phyloP scores from a whole-genome alignment of 768 basidiomycete genomes.

The Phanerochaete sordida region DNA sequence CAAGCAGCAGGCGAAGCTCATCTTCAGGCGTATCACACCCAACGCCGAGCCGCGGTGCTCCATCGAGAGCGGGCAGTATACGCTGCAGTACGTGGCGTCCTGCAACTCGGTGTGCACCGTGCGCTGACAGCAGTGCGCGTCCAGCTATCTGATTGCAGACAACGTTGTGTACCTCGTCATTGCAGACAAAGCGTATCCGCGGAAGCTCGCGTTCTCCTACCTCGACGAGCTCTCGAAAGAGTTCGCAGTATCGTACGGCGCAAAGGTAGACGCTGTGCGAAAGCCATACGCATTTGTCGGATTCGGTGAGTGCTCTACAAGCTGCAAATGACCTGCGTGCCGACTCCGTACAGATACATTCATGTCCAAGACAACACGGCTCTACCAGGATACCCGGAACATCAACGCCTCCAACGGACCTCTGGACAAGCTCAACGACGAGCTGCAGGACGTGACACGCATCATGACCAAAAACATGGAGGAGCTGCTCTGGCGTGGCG shows the following conservation, averaged over 20 bases:
- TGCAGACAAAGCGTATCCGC: slow-evolving; percentile 94
- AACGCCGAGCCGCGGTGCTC: slow-evolving; percentile 96
- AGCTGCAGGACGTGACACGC: slow-evolving; percentile 94
- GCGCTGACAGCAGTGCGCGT: not conserved
- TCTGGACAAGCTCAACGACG: slow-evolving; percentile 89
- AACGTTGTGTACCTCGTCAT: slow-evolving; percentile 95
- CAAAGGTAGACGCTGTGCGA: slow-evolving; percentile 86
- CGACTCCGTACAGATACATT: slow-evolving; percentile 74
- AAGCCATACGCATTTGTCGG: slow-evolving; percentile 99
- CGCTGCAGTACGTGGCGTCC: slow-evolving; percentile 75
- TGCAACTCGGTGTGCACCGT: not conserved
- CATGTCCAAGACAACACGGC: slow-evolving; percentile 94
- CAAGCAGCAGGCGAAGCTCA: slow-evolving; percentile 97
- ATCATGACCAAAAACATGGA: slow-evolving; percentile 99
- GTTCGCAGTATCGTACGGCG: slow-evolving; percentile 87
- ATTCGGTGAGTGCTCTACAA: slow-evolving; percentile 64
- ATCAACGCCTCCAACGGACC: slow-evolving; percentile 59
- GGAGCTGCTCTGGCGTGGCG: slow-evolving; percentile 96
- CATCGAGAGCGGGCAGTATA: slow-evolving; percentile 93
- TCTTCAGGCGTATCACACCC: slow-evolving; percentile 90
- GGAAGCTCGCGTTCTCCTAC: slow-evolving; percentile 96
- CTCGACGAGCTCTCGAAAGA: slow-evolving; percentile 97
- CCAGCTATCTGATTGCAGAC: slow-evolving; percentile 90
- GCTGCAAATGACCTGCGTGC: slow-evolving; percentile 7
- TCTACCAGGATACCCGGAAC: slow-evolving; percentile 92